Percentiles rank a stretch among this genome's conserved stretches.
Evolutionary conservation across 345 rosid species (phyloP).

Genomic region (Citropsis articulata): DNA sequence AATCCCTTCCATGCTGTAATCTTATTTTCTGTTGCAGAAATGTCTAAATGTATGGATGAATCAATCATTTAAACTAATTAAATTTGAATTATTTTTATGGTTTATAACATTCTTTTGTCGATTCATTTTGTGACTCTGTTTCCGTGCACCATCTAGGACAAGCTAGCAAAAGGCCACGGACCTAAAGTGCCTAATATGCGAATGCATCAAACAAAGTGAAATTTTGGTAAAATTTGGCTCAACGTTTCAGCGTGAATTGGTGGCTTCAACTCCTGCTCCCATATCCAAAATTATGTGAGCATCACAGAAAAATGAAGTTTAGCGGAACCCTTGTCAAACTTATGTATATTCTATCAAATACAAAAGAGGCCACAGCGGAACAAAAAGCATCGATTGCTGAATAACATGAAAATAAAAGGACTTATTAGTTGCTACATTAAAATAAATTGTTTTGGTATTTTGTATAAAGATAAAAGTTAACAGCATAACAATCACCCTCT

Average conservation of each 20-base stretch:
- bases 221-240: no score
- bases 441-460: neutral
- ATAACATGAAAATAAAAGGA: neutral
- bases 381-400: neutral
- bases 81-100: neutral
- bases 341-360: neutral
- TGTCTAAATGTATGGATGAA: neutral
- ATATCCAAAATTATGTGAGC: no score
- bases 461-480: neutral
- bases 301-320: neutral
- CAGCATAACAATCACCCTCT: neutral
- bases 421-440: neutral
- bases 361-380: no score
- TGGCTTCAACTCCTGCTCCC: no score
- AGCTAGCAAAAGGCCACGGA: no score
- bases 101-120: no score
- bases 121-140: no score
- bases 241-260: no score
- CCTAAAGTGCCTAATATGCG: no score
- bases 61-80: neutral
- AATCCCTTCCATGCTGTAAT: constrained; percentile 47
- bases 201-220: no score
- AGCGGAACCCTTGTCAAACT: neutral
- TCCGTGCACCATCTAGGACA: no score
- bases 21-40: neutral